A percentile compares a stretch with the other conserved stretches of the same genome.
Evolutionary conservation across 192 early-diverging fungal genomes (phyloP).

Genomic region (Backusella circina): DNA sequence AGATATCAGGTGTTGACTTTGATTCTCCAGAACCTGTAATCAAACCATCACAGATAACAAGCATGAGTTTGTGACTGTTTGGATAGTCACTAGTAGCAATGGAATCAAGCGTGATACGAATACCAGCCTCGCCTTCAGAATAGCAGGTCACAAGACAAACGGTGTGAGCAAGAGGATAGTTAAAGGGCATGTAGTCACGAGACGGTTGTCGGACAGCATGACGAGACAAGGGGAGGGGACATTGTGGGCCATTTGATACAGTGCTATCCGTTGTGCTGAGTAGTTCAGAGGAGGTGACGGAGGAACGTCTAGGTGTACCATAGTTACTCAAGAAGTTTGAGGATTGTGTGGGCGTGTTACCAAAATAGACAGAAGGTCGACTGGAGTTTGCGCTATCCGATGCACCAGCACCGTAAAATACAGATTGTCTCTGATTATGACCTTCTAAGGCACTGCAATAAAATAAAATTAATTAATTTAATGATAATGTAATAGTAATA

Average conservation of each 20-base stretch:
- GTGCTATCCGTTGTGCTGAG: background rate
- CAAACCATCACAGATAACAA: slow-evolving; percentile 87
- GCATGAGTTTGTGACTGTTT: slow-evolving; percentile 79
- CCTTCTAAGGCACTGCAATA: background rate
- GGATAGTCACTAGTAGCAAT: slow-evolving; percentile 81
- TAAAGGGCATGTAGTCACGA: slow-evolving; percentile 45
- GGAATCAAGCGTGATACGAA: slow-evolving; percentile 83
- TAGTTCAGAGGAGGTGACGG: slow-evolving; percentile 9
- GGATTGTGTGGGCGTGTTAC: background rate
- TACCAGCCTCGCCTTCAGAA: slow-evolving; percentile 80
- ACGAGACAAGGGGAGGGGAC: slow-evolving; percentile 35
- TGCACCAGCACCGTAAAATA: background rate
- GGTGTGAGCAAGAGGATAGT: slow-evolving; percentile 51
- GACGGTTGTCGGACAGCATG: slow-evolving; percentile 36
- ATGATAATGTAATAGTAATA: background rate
- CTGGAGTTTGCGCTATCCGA: background rate
- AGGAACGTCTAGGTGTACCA: slow-evolving; percentile 8
- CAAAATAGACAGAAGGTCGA: background rate
- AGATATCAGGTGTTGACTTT: slow-evolving; percentile 73
- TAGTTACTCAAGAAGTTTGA: background rate
- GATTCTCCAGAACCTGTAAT: slow-evolving; percentile 80
- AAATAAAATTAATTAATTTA: background rate
- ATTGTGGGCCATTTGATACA: background rate
- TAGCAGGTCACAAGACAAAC: slow-evolving; percentile 87
- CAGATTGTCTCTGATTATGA: slow-evolving; percentile 1